Conservation (phyloP, 345 rosid species). For the Camelina neglecta region DNA sequence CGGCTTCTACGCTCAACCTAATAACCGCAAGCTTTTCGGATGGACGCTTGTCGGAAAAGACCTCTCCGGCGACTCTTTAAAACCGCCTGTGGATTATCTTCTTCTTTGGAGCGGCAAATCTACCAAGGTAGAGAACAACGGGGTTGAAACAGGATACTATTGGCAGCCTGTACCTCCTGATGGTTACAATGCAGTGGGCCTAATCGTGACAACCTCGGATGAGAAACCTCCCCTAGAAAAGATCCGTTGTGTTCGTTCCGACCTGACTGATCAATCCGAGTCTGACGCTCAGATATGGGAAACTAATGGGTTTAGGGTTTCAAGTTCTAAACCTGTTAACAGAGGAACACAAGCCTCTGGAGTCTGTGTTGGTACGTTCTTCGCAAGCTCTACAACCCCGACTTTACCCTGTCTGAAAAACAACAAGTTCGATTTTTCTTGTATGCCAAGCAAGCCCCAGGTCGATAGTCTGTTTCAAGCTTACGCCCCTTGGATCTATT, state of each 20-base stretch:
- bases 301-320: constrained; percentile 52
- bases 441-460: constrained; percentile 67
- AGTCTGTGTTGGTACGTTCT: constrained; percentile 66
- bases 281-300: constrained; percentile 65
- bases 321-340: constrained; percentile 49
- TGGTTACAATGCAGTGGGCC: constrained; percentile 70
- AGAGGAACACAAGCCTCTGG: constrained; percentile 58
- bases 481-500: constrained; percentile 67
- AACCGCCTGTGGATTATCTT: constrained; percentile 67
- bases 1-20: constrained; percentile 71
- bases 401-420: constrained; percentile 66
- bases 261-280: constrained; percentile 64
- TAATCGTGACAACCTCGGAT: constrained; percentile 55
- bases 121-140: constrained; percentile 56
- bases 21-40: constrained; percentile 57
- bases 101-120: constrained; percentile 84
- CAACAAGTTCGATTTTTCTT: constrained; percentile 48
- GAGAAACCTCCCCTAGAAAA: constrained; percentile 70
- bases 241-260: constrained; percentile 67
- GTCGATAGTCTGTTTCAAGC: constrained; percentile 56
- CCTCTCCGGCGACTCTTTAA: constrained; percentile 37
- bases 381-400: constrained; percentile 40
- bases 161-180: constrained; percentile 78
- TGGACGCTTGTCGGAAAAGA: constrained; percentile 72
- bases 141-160: constrained; percentile 48